These are phyloP conservation scores for Rhizomucor pusillus DNA, from an alignment of 371 early-diverging fungal genomes.

Conservation along the genomic window DNA sequence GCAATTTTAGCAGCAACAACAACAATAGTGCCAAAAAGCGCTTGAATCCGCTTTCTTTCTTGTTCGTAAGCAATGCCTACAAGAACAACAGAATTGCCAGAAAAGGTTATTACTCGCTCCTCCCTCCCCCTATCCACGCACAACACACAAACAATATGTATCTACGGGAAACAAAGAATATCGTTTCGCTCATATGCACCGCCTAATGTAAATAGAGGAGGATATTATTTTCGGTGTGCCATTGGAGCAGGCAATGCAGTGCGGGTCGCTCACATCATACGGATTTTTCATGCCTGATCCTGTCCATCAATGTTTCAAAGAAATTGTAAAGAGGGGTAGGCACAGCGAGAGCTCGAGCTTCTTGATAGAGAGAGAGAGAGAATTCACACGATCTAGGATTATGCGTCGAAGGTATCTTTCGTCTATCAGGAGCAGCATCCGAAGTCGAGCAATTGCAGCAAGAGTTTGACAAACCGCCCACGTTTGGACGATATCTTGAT, in stretches of 20 bases:
- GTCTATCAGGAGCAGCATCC: conserved; percentile 45
- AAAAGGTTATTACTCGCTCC: conserved; percentile 3
- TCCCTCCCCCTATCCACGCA: not conserved
- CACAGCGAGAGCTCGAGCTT: not conserved
- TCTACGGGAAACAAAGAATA: not conserved
- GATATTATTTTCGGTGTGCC: conserved; percentile 35
- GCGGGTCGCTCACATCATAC: conserved; percentile 24
- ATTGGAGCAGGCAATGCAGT: conserved; percentile 33
- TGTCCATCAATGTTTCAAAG: conserved; percentile 38
- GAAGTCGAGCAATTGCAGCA: conserved; percentile 35
- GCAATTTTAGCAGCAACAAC: not conserved
- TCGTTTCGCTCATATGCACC: not conserved
- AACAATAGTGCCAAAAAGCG: not conserved
- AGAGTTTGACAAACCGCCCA: conserved; percentile 37
- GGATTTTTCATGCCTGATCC: conserved; percentile 36
- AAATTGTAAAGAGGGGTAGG: conserved; percentile 39
- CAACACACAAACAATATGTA: not conserved
- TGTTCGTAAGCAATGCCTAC: conserved; percentile 2
- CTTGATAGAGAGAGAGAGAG: not conserved
- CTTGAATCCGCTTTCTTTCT: conserved; percentile 10
- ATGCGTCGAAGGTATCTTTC: conserved; percentile 39
- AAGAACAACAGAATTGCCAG: not conserved
- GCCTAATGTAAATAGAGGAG: conserved; percentile 7
- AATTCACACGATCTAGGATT: conserved; percentile 30
- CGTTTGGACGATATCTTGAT: conserved; percentile 39